Conservation (phyloP, 371 early-diverging fungal species). For the Syncephalastrum monosporum region DNA sequence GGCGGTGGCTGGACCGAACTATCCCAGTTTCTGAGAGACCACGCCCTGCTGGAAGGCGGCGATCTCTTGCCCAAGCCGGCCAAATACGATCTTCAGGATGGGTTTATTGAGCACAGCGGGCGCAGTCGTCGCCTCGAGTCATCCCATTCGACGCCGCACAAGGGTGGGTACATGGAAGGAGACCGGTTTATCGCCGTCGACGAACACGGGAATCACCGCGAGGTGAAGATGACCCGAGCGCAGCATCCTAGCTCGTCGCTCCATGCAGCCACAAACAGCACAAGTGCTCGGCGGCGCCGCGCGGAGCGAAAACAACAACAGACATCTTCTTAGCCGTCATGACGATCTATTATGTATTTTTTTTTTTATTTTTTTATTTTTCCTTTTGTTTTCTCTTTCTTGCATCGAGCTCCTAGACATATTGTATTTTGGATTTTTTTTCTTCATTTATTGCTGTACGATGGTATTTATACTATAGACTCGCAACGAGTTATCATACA, state of each 20-base stretch:
- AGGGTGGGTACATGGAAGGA: slow-evolving; percentile 42
- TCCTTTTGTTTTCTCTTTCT: no score
- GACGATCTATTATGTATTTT: no score
- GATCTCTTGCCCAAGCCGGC: slow-evolving; percentile 40
- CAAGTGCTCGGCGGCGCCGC: not conserved
- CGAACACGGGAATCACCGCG: slow-evolving; percentile 39
- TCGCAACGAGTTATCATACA: no score
- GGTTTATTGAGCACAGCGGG: slow-evolving; percentile 26
- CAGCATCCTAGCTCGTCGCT: no score
- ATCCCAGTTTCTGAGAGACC: slow-evolving; percentile 53
- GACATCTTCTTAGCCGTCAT: no score
- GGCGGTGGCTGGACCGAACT: slow-evolving; percentile 77
- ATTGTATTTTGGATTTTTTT: no score
- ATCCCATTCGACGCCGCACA: slow-evolving; percentile 11
- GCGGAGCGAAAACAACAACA: no score
- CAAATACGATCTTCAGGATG: slow-evolving; percentile 36
- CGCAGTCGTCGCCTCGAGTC: slow-evolving; percentile 1
- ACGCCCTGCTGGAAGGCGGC: slow-evolving; percentile 38
- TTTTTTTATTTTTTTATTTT: no score
- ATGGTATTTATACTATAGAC: no score
- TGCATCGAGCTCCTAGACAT: no score
- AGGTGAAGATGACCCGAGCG: slow-evolving; percentile 42
- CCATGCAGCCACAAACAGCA: slow-evolving; percentile 11
- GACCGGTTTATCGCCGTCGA: slow-evolving; percentile 45
- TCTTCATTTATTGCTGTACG: no score